Evolutionary conservation across 2,329 filamentous ascomycete genomes (phyloP).

Genomic region (Epichloe bromicola): DNA sequence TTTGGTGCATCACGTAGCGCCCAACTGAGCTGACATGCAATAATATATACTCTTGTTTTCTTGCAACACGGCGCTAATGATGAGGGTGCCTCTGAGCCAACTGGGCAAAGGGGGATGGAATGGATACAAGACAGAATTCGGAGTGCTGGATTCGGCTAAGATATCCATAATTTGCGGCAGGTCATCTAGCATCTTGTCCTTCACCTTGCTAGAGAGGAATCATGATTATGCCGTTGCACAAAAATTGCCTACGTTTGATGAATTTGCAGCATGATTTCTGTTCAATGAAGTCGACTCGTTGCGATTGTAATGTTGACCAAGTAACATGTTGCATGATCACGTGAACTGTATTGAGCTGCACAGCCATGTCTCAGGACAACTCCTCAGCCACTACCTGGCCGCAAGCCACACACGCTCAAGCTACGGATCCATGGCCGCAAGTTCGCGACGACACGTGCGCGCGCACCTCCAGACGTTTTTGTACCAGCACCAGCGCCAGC

Average conservation of each 20-base stretch:
- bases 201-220: neutral
- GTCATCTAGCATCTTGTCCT: neutral
- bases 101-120: neutral
- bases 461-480: neutral
- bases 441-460: neutral
- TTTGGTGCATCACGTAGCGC: neutral
- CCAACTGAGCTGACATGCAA: neutral
- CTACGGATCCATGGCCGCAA: too few species aligned
- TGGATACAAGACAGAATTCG: neutral
- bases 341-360: neutral
- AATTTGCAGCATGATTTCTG: too few species aligned
- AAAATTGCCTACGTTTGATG: neutral
- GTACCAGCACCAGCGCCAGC: neutral
- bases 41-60: neutral
- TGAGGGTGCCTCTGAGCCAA: neutral
- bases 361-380: neutral
- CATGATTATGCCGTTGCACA: neutral
- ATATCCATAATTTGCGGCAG: neutral
- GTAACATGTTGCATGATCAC: neutral
- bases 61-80: neutral
- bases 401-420: neutral
- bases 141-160: neutral
- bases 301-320: neutral
- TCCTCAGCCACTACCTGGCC: neutral
- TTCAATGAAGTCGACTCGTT: too few species aligned